Conservation (phyloP, 108 stramenopile species). For the Phaeodactylum tricornutum region DNA sequence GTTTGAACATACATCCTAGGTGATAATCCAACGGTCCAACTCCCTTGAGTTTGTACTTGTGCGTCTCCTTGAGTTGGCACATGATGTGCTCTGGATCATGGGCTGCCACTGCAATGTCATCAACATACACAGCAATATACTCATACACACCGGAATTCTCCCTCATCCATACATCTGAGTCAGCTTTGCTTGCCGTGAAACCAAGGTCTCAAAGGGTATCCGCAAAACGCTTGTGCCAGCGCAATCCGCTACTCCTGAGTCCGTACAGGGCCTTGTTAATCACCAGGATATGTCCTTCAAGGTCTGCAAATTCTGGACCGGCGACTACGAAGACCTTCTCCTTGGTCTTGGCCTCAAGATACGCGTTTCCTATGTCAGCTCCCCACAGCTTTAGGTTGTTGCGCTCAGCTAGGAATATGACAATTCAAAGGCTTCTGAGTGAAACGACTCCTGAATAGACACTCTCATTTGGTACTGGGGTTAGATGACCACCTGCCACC, state of each 20-base stretch:
- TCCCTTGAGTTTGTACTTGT: slow-evolving; percentile 9
- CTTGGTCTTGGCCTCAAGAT: slow-evolving; percentile 12
- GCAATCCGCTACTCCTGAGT: slow-evolving; percentile 1
- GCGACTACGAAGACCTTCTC: slow-evolving; percentile 31
- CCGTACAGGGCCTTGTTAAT: slow-evolving; percentile 29
- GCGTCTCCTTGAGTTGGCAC: neutral
- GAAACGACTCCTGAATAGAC: slow-evolving; percentile 27
- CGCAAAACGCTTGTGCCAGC: slow-evolving; percentile 10
- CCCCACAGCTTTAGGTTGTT: slow-evolving; percentile 19
- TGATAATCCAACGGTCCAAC: neutral
- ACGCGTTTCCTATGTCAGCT: slow-evolving; percentile 16
- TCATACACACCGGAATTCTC: slow-evolving; percentile 1
- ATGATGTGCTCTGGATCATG: slow-evolving; percentile 2
- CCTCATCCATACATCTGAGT: slow-evolving; percentile 30
- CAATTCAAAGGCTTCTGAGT: slow-evolving; percentile 5
- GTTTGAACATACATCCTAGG: slow-evolving; percentile 2
- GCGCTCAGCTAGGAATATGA: slow-evolving; percentile 17
- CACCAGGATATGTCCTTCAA: slow-evolving; percentile 17
- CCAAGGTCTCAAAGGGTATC: slow-evolving; percentile 11
- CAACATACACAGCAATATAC: slow-evolving; percentile 10
- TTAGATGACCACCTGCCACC: slow-evolving; percentile 12
- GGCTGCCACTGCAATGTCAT: slow-evolving; percentile 1
- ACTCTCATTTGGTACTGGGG: slow-evolving; percentile 2
- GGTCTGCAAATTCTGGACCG: slow-evolving; percentile 30
- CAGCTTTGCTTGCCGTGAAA: slow-evolving; percentile 18